Evolutionary conservation across 2,329 filamentous ascomycete genomes (phyloP).

Genomic region (Exophiala oligosperma): DNA sequence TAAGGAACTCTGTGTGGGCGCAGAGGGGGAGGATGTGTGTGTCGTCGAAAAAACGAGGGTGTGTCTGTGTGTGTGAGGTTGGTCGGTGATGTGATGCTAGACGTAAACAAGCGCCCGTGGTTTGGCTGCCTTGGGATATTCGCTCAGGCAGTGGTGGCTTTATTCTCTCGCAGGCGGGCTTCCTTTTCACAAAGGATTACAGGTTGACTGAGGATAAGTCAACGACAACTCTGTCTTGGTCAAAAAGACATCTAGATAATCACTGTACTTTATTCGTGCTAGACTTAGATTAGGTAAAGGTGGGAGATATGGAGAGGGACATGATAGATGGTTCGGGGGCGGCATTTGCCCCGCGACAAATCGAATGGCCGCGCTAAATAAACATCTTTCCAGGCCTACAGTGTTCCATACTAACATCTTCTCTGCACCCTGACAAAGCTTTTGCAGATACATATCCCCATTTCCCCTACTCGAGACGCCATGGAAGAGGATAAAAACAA

Average conservation of each 20-base stretch:
- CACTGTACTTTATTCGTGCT: background rate
- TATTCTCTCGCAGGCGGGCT: no score
- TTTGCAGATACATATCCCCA: background rate
- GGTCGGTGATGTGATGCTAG: background rate
- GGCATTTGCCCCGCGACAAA: slow-evolving; percentile 21
- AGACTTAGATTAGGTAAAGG: background rate
- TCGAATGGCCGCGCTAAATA: background rate
- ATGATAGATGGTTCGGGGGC: background rate
- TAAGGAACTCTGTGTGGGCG: background rate
- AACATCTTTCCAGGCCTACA: slow-evolving; percentile 3
- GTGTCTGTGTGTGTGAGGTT: background rate
- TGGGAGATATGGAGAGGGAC: background rate
- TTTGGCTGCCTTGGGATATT: background rate
- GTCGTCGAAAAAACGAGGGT: background rate
- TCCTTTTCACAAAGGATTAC: no score
- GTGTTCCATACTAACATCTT: no score
- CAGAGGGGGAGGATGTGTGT: background rate
- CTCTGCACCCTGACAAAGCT: slow-evolving; percentile 17
- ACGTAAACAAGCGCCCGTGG: slow-evolving; percentile 10
- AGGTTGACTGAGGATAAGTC: no score
- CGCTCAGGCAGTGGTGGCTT: background rate
- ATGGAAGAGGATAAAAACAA: slow-evolving; percentile 64
- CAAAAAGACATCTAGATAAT: background rate
- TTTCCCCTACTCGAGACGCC: background rate
- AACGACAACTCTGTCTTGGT: no score